These are phyloP conservation scores for Diaporthe sp. DNA, from an alignment of 2,329 filamentous ascomycete species.

Conservation along the genomic window DNA sequence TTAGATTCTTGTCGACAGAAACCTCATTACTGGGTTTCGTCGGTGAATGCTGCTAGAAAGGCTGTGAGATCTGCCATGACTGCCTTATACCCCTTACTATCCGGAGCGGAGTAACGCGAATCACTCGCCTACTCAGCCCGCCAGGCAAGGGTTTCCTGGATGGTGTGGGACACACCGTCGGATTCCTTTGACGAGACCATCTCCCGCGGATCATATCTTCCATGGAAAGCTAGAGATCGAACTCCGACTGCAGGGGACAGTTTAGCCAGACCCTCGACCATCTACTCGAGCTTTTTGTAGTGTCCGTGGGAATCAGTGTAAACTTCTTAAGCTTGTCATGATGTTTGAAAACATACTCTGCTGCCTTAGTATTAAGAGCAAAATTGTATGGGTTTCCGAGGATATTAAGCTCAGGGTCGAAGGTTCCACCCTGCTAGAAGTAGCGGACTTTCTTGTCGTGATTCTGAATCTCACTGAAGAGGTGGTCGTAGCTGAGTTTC, in stretches of 20 bases:
- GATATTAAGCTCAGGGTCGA: slow-evolving; percentile 32
- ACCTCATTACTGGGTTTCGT: too few species aligned
- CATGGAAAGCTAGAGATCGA: slow-evolving; percentile 28
- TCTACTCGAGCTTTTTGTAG: slow-evolving; percentile 32
- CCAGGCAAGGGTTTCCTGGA: slow-evolving; percentile 8
- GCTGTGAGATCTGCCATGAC: slow-evolving; percentile 35
- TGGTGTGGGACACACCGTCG: background rate
- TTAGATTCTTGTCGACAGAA: too few species aligned
- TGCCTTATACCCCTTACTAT: slow-evolving; percentile 26
- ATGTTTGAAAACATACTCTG: slow-evolving; percentile 28
- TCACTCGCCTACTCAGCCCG: slow-evolving; percentile 1
- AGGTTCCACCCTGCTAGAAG: slow-evolving; percentile 33
- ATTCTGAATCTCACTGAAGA: slow-evolving; percentile 24
- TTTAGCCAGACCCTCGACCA: background rate
- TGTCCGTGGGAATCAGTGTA: slow-evolving; percentile 32
- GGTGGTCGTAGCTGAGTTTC: slow-evolving; percentile 9
- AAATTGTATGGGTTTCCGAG: slow-evolving; percentile 35
- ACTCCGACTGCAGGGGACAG: slow-evolving; percentile 26
- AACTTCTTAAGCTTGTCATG: slow-evolving; percentile 21
- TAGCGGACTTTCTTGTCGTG: slow-evolving; percentile 29
- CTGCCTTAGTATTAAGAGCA: slow-evolving; percentile 29
- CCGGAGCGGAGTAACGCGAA: background rate
- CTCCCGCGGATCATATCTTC: slow-evolving; percentile 29
- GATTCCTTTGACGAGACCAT: slow-evolving; percentile 16
- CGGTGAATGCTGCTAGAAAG: too few species aligned